A percentile compares a stretch with the other conserved stretches of the same genome.
Evolutionary conservation across 208 protist genomes (phyloP).

Genomic region (Acanthamoeba castellanii): DNA sequence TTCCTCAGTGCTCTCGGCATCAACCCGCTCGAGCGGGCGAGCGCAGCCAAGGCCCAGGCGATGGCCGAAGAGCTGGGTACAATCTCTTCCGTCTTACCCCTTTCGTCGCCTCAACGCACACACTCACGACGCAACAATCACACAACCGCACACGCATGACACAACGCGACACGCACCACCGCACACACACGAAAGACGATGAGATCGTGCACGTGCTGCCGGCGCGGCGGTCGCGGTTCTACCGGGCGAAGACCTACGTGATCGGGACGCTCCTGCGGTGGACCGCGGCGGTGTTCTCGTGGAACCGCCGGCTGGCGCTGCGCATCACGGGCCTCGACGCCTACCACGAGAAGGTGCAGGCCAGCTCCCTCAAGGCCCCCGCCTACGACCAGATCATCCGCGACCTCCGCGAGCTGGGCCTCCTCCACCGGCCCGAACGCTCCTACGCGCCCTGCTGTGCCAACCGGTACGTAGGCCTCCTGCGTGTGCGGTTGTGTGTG

Average conservation of each 20-base stretch:
- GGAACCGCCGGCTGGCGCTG: constrained; percentile 4
- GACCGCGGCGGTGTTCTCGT: background rate
- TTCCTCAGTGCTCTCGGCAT: constrained; percentile 36
- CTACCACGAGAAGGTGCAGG: background rate
- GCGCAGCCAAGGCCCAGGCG: background rate
- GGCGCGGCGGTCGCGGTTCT: background rate
- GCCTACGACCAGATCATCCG: constrained; percentile 36
- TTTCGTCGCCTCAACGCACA: no score
- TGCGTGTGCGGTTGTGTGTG: background rate
- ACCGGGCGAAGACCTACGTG: background rate
- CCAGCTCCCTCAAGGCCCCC: background rate
- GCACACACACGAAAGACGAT: background rate
- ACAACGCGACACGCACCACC: background rate
- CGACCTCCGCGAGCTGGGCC: background rate
- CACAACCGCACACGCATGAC: background rate
- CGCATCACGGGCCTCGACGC: background rate
- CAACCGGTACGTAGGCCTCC: background rate
- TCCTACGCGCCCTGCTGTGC: background rate
- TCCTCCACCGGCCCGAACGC: background rate
- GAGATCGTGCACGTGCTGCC: background rate
- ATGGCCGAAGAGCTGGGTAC: background rate
- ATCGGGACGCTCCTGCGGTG: background rate
- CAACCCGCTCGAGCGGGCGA: background rate
- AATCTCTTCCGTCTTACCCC: background rate
- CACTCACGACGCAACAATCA: no score